A percentile compares a stretch with the other conserved stretches of the same genome.
phyloP scores from a whole-genome alignment of 768 basidiomycete species.

The Mycena venus region DNA sequence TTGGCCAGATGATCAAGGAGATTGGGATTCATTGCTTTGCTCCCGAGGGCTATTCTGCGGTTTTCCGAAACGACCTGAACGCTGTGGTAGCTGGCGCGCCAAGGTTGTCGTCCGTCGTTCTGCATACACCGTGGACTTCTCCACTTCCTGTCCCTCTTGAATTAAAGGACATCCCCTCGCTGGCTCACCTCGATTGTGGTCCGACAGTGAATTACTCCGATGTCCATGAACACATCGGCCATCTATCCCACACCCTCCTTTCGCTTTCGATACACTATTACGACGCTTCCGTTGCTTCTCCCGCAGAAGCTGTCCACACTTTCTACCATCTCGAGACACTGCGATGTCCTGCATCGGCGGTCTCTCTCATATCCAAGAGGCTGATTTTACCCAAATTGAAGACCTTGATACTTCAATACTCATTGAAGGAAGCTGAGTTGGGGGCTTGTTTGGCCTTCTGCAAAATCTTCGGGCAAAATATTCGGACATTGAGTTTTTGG shows the following conservation, averaged over 20 bases:
- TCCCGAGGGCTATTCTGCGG: not conserved
- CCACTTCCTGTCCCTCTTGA: not conserved
- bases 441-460: not conserved
- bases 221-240: not conserved
- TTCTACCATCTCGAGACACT: not conserved
- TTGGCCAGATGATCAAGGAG: slow-evolving; percentile 1
- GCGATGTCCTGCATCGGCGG: not conserved
- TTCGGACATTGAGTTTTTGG: not conserved
- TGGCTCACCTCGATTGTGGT: not conserved
- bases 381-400: not conserved
- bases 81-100: not conserved
- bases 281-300: no score
- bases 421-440: not conserved
- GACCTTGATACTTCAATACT: not conserved
- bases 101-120: not conserved
- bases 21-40: slow-evolving; percentile 6
- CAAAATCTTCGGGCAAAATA: not conserved
- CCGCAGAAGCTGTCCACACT: not conserved
- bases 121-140: not conserved
- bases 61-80: not conserved
- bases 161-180: not conserved
- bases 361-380: not conserved
- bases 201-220: not conserved
- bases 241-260: not conserved
- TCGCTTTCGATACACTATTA: not conserved